A percentile compares a stretch with the other conserved stretches of the same genome.
These are phyloP conservation scores for Exsudoporus floridanus DNA, from an alignment of 1,284 basidiomycete species.

Conservation along the genomic window DNA sequence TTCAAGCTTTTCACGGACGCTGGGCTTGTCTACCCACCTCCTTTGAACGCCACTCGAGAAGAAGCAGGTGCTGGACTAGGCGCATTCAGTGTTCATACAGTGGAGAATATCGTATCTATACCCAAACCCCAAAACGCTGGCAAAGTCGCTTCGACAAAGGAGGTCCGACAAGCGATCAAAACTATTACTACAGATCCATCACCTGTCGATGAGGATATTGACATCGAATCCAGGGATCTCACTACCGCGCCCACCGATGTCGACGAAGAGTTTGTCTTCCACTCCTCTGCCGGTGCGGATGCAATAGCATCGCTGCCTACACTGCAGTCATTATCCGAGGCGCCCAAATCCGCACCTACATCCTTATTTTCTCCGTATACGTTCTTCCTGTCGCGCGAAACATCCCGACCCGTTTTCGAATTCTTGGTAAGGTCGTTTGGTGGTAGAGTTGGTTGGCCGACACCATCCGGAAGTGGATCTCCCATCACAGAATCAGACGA, in stretches of 20 bases:
- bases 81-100: conserved; percentile 80
- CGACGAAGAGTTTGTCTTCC: conserved; percentile 72
- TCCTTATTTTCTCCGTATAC: conserved; percentile 84
- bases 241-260: conserved; percentile 36
- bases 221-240: conserved; percentile 39
- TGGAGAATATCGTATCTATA: conserved; percentile 32
- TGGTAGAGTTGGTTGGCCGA: conserved; percentile 87
- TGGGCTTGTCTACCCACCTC: conserved; percentile 93
- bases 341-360: conserved; percentile 52
- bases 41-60: conserved; percentile 82
- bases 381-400: conserved; percentile 95
- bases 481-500: conserved; percentile 73
- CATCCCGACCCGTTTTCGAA: conserved; percentile 90
- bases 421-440: conserved; percentile 94
- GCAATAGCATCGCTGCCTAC: conserved; percentile 67
- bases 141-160: conserved; percentile 63
- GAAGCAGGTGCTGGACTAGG: conserved; percentile 89
- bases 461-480: conserved; percentile 82
- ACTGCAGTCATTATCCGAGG: conserved; percentile 67
- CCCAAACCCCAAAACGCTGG: conserved; percentile 50
- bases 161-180: conserved; percentile 75
- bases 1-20: conserved; percentile 98
- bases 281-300: conserved; percentile 61
- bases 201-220: conserved; percentile 38
- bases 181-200: conserved; percentile 45